Conservation (phyloP, 768 basidiomycete species). For the Inosperma sp. region DNA sequence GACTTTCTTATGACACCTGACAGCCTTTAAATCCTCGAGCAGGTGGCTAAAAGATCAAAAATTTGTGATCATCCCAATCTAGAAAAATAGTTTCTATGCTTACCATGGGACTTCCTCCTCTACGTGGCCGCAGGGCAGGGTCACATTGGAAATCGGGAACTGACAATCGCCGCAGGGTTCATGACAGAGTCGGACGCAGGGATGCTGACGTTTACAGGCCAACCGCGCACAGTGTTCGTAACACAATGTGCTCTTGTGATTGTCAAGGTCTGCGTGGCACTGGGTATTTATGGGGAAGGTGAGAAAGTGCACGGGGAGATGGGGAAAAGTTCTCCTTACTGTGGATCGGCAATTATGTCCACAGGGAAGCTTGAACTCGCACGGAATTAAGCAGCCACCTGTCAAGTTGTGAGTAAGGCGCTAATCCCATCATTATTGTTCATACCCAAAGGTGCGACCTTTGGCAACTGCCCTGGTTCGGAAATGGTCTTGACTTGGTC, state of each 20-base stretch:
- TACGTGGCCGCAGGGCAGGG: conserved; percentile 56
- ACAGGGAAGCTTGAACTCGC: conserved; percentile 51
- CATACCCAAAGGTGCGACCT: conserved; percentile 41
- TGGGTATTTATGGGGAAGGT: conserved; percentile 17
- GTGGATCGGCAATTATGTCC: conserved; percentile 63
- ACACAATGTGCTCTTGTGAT: conserved; percentile 50
- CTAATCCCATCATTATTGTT: neutral
- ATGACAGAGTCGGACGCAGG: conserved; percentile 51
- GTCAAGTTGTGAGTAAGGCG: conserved; percentile 15
- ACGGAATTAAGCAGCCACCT: conserved; percentile 61
- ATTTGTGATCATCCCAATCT: neutral
- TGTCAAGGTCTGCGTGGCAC: conserved; percentile 59
- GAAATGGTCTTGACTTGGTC: conserved; percentile 39
- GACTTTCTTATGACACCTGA: conserved; percentile 42
- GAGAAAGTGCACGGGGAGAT: neutral
- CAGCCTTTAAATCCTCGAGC: conserved; percentile 39
- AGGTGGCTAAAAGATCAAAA: conserved; percentile 33
- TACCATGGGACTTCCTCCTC: conserved; percentile 49
- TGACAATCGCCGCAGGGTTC: conserved; percentile 50
- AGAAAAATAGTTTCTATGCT: conserved; percentile 13
- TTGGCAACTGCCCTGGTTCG: conserved; percentile 47
- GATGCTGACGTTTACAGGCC: conserved; percentile 53
- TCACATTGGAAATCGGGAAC: conserved; percentile 42
- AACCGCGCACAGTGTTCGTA: conserved; percentile 40
- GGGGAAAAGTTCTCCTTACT: conserved; percentile 30